Evolutionary conservation across 2,329 filamentous ascomycete genomes (phyloP).

Genomic region (Teratosphaeria pseudoeucalypti): DNA sequence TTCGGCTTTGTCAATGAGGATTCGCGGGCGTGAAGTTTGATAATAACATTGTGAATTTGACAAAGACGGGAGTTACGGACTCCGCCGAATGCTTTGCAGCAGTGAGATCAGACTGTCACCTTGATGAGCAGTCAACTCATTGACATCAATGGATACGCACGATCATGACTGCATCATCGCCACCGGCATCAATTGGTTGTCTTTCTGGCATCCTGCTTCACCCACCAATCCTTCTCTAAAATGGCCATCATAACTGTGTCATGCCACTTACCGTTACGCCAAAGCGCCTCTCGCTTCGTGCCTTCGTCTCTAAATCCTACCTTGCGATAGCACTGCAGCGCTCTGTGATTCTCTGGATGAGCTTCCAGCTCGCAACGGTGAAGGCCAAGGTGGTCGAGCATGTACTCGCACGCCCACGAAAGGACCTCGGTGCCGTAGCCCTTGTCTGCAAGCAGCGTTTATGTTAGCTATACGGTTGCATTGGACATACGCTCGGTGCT

Average conservation of each 20-base stretch:
- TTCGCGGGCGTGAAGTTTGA: background rate
- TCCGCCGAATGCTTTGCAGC: background rate
- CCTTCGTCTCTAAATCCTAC: background rate
- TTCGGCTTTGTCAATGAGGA: background rate
- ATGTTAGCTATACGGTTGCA: background rate
- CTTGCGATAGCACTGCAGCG: background rate
- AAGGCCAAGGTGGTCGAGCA: background rate
- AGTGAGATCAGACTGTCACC: background rate
- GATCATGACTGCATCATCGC: background rate
- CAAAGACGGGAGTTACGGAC: background rate
- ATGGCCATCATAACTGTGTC: background rate
- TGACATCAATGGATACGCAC: background rate
- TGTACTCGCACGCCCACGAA: background rate
- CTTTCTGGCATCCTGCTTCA: background rate
- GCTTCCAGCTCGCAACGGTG: background rate
- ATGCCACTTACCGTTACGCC: background rate
- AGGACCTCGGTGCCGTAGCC: background rate
- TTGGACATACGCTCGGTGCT: background rate
- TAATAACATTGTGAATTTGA: background rate
- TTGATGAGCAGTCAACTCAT: background rate
- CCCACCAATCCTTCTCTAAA: background rate
- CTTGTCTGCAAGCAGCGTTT: background rate
- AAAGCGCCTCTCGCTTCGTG: background rate
- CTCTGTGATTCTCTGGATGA: background rate
- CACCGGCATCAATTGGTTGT: background rate